Conservation (phyloP, 2,329 filamentous ascomycete genomes). For the Talaromyces sp. region DNA sequence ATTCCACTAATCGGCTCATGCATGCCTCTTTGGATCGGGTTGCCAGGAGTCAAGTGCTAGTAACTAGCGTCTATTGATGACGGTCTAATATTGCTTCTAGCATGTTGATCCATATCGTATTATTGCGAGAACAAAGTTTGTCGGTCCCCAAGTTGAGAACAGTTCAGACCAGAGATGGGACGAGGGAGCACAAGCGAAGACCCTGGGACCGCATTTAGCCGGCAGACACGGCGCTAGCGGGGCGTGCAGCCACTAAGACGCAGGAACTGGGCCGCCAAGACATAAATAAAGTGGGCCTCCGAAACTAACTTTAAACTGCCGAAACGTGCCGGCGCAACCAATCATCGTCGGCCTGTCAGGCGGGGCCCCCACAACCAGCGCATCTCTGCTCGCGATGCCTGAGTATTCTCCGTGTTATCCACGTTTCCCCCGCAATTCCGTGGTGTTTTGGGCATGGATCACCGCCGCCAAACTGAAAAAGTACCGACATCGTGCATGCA, state of each 20-base stretch:
- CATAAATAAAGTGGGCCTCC: background rate
- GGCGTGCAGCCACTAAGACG: background rate
- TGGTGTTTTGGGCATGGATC: background rate
- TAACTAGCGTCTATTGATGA: background rate
- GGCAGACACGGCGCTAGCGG: background rate
- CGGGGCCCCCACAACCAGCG: background rate
- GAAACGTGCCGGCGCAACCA: background rate
- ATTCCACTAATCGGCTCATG: background rate
- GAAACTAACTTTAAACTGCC: background rate
- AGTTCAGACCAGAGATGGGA: background rate
- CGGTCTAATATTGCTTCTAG: background rate
- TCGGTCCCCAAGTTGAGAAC: background rate
- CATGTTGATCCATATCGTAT: background rate
- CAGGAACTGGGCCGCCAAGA: background rate
- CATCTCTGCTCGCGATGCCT: background rate
- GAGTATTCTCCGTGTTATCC: background rate
- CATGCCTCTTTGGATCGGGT: background rate
- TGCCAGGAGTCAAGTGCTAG: background rate
- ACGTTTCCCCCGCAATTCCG: slow-evolving; percentile 8
- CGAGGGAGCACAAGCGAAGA: too few relatives aligned
- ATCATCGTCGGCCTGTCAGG: background rate
- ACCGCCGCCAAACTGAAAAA: slow-evolving; percentile 1
- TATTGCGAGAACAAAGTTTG: background rate
- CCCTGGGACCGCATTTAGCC: background rate
- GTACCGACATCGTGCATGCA: slow-evolving; percentile 8